Conservation (phyloP, 176 grass and related monocot species). For the Carex scoparia region DNA sequence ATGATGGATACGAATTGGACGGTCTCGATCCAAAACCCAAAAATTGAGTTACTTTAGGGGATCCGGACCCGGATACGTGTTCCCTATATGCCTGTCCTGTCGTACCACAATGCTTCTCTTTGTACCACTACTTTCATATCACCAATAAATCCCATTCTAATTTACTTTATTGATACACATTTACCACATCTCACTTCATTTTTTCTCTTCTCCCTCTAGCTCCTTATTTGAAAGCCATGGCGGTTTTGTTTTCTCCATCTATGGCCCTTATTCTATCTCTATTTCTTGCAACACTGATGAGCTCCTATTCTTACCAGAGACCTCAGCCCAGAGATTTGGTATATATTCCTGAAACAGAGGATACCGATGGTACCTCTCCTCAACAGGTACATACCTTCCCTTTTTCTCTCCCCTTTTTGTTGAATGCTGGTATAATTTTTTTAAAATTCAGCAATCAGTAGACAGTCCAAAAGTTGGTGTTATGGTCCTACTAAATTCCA, state of each 20-base stretch:
- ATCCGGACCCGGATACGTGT: too few species aligned
- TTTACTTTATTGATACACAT: background rate
- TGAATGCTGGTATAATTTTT: background rate
- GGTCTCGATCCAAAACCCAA: too few species aligned
- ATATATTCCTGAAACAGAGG: conserved; percentile 6
- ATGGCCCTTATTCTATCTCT: background rate
- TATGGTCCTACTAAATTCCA: background rate
- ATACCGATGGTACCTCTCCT: background rate
- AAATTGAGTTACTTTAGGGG: too few species aligned
- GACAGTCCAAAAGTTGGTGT: background rate
- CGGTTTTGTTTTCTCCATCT: background rate
- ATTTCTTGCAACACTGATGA: background rate
- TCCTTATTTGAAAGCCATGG: background rate
- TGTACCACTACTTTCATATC: background rate
- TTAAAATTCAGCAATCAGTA: background rate
- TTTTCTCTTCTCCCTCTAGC: background rate
- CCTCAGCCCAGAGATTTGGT: conserved; percentile 15
- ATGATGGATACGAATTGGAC: too few species aligned
- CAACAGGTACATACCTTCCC: background rate
- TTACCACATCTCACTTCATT: background rate
- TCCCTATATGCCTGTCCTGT: background rate
- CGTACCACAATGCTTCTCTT: background rate
- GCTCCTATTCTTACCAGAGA: conserved; percentile 17
- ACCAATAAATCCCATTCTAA: background rate
- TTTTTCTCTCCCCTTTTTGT: background rate